Percentiles rank a stretch among this genome's conserved stretches.
phyloP scores from a whole-genome alignment of 164 flowering plant species.

The Kingdonia uniflora region DNA sequence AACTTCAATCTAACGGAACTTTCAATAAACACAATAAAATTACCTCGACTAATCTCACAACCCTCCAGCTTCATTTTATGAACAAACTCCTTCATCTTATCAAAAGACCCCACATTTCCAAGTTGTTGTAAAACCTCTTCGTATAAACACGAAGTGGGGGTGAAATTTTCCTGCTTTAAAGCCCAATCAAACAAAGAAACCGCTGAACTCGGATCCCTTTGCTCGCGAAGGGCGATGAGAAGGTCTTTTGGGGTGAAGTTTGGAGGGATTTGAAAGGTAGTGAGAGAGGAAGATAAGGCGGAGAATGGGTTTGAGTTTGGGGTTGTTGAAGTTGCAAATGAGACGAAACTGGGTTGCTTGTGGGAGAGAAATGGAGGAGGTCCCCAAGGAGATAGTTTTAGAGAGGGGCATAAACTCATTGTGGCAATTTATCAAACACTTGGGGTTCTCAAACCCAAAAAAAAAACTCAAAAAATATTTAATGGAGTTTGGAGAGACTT shows the following conservation, averaged over 20 bases:
- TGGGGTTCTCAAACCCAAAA: too few relatives aligned
- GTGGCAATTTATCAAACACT: too few relatives aligned
- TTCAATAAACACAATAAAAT: constrained; percentile 48
- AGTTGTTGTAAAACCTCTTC: constrained; percentile 60
- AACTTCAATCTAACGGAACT: constrained; percentile 38
- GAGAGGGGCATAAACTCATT: constrained; percentile 1
- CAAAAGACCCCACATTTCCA: constrained; percentile 46
- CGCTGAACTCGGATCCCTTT: constrained; percentile 37
- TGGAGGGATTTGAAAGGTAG: constrained; percentile 29
- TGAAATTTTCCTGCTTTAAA: constrained; percentile 53
- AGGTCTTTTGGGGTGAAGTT: constrained; percentile 66
- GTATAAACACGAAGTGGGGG: constrained; percentile 35
- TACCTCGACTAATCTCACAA: constrained; percentile 25
- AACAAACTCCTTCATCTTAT: constrained; percentile 35
- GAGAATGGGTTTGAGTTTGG: constrained; percentile 15
- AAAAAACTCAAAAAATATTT: too few relatives aligned
- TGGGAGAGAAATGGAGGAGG: constrained; percentile 12
- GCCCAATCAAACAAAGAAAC: constrained; percentile 59
- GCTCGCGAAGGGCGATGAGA: constrained; percentile 38
- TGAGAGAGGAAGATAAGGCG: constrained; percentile 10
- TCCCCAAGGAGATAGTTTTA: constrained; percentile 26
- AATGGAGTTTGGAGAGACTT: too few relatives aligned
- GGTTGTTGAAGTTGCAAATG: constrained; percentile 13
- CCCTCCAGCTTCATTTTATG: constrained; percentile 38
- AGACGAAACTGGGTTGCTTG: constrained; percentile 16